Evolutionary conservation across 1,139 yeast genomes (phyloP), one percentile per base, ranked within the genome.

Genomic region (Yamadazyma sp.): DNA sequence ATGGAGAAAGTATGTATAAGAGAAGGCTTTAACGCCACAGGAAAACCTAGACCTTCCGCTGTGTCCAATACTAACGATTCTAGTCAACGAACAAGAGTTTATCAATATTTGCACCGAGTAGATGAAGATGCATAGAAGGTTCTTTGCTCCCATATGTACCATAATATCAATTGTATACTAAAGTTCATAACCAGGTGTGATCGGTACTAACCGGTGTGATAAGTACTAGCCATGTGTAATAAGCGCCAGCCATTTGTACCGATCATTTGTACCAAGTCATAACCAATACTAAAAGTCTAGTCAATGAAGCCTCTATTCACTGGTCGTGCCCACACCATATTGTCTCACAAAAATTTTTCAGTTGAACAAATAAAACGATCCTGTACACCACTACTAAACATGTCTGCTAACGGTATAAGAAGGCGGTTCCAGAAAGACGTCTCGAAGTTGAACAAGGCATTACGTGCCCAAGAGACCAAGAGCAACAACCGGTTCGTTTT

Each of bases 1-100:
- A 94, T 59, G 98, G 97, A 34, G 96, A 86, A 51, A 89, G 76
- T 70, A 64, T 38, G 76, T 69, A 62, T 55, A 9, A 5, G 10
- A 6, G 11, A 22, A 5, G 12, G 4, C 21, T 5, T 6, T 18
- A 6, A 8, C 21, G 8, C 7, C 8, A 18, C 21, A 18, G 21
- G 21, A 18, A n/a, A n/a, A n/a, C n/a, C n/a, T n/a, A n/a, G n/a
- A n/a, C n/a, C n/a, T n/a, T n/a, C n/a, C n/a, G n/a, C n/a, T n/a
- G n/a, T n/a, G n/a, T n/a, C n/a, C 10, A 5, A 25, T 42, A 39
- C 43, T 47, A 47, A 44, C 48, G 20, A 51, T 29, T 44, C 18
- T 47, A 71, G 76, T 94, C 51, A 85, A 84, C 52, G 94, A 87
- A 55, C 92, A 88, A 47, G 99, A 94, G 66, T 94, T 92, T 60